A percentile compares a stretch with the other conserved stretches of the same genome.
Conservation (phyloP, 495 filamentous ascomycete genomes). For the Penicillium diatomitis region DNA sequence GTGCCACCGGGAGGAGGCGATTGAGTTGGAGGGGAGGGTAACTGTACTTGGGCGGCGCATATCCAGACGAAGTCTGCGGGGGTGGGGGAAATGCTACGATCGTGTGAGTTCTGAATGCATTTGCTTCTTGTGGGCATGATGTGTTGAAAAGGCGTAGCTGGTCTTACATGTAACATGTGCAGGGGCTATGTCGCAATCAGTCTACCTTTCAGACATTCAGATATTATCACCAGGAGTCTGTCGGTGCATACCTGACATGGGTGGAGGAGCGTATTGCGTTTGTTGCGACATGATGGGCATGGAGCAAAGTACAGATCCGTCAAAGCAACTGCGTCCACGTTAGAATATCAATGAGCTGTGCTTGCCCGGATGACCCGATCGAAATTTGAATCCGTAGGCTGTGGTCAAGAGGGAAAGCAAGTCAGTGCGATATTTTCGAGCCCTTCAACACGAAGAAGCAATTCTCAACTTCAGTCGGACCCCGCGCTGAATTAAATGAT, state of each 20-base stretch:
- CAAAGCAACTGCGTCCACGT: too few relatives aligned
- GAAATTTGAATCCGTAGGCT: too few relatives aligned
- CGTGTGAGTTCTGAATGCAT: background rate
- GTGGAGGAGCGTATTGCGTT: constrained; percentile 8
- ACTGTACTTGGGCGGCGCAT: constrained; percentile 25
- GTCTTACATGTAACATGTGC: constrained; percentile 16
- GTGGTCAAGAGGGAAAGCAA: background rate
- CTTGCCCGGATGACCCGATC: too few relatives aligned
- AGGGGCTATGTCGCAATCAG: constrained; percentile 6
- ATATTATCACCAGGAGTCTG: background rate
- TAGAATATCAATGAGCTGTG: too few relatives aligned
- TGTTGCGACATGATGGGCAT: constrained; percentile 5
- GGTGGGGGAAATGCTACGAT: constrained; percentile 9
- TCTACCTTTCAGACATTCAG: background rate
- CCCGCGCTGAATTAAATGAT: background rate
- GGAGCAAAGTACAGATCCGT: too few relatives aligned
- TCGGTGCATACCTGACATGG: constrained; percentile 13
- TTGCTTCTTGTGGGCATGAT: too few relatives aligned
- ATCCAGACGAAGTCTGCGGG: constrained; percentile 12
- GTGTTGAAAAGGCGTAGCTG: background rate
- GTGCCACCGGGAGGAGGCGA: constrained; percentile 2
- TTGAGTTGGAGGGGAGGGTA: constrained; percentile 31
- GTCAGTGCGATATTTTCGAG: too few relatives aligned
- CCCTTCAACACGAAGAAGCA: too few relatives aligned
- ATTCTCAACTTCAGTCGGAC: background rate